Conservation (phyloP, 2,329 filamentous ascomycete genomes). For the Acrocalymma vagum region DNA sequence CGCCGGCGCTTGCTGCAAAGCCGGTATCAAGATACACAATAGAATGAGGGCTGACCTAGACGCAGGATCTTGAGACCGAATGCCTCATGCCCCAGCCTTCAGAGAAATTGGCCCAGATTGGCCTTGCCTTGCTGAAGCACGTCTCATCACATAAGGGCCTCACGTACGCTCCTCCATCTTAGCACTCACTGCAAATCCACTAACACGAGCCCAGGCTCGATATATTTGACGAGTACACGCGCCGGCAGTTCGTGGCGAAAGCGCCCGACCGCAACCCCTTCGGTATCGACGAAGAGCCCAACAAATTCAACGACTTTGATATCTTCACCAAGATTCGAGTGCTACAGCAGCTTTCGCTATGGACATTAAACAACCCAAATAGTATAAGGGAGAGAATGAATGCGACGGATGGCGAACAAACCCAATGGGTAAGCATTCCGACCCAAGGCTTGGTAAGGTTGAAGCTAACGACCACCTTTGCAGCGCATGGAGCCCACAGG, state of each 20-base stretch:
- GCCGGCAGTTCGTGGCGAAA: conserved; percentile 87
- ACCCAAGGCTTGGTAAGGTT: not conserved
- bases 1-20: conserved; percentile 23
- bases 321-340: conserved; percentile 82
- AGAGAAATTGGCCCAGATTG: conserved; percentile 78
- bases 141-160: conserved; percentile 93
- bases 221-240: conserved; percentile 91
- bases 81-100: conserved; percentile 81
- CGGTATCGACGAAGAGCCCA: conserved; percentile 76
- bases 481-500: conserved; percentile 80
- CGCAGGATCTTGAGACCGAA: conserved; percentile 85
- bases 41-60: conserved; percentile 33
- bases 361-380: conserved; percentile 88
- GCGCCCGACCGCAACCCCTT: conserved; percentile 84
- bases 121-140: conserved; percentile 86
- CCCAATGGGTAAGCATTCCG: conserved; percentile 75
- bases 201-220: conserved; percentile 67
- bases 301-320: conserved; percentile 82
- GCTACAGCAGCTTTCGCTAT: conserved; percentile 87
- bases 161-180: conserved; percentile 68
- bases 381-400: conserved; percentile 86
- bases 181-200: conserved; percentile 5
- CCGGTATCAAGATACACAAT: conserved; percentile 8
- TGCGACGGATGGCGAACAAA: conserved; percentile 82
- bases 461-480: conserved; percentile 27